phyloP scores from a whole-genome alignment of 192 early-diverging fungal species.

The Mortierella hygrophila region DNA sequence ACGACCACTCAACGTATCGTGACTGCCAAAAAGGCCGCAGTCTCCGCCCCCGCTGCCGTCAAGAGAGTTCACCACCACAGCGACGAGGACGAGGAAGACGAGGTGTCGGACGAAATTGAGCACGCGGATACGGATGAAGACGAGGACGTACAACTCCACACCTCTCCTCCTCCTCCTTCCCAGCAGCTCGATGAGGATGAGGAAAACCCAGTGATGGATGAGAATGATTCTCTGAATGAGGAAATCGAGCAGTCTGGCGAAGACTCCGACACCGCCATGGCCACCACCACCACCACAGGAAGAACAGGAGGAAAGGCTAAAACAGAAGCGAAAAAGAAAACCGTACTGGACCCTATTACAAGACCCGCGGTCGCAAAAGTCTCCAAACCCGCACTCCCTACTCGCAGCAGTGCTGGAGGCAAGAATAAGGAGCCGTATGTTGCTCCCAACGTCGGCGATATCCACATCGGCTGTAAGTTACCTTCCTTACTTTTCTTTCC shows the following conservation, averaged over 20 bases:
- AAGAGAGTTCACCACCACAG: conserved; percentile 5
- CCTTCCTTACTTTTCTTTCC: background rate
- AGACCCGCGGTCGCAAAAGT: background rate
- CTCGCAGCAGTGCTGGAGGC: background rate
- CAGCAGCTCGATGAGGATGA: conserved; percentile 17
- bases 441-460: conserved; percentile 34
- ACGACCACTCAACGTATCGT: conserved; percentile 20
- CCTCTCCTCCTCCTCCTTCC: background rate
- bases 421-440: background rate
- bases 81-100: conserved; percentile 12
- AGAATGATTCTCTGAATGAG: conserved; percentile 7
- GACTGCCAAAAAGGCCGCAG: conserved; percentile 20
- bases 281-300: background rate
- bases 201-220: conserved; percentile 8
- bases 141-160: background rate
- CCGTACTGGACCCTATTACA: background rate
- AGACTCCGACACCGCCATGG: background rate
- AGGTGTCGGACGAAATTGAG: conserved; percentile 24
- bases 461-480: conserved; percentile 45
- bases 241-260: conserved; percentile 35
- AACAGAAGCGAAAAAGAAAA: background rate
- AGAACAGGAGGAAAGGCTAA: background rate
- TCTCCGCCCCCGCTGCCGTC: background rate
- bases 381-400: background rate
- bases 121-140: conserved; percentile 29